phyloP scores from a whole-genome alignment of 345 rosid genomes.

The Adansonia digitata region DNA sequence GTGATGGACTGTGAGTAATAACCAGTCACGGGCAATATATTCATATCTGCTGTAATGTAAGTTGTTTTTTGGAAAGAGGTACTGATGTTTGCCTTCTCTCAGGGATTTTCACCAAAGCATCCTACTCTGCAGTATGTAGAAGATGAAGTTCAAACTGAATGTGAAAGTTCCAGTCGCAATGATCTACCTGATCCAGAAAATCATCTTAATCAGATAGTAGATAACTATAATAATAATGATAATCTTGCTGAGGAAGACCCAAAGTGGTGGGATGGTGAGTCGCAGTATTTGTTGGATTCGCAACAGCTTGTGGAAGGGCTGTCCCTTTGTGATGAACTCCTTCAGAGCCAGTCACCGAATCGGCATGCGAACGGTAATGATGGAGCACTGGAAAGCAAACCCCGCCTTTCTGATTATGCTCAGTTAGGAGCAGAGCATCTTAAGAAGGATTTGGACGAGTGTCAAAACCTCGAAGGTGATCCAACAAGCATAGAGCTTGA shows the following conservation, averaged over 20 bases:
- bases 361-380: slow-evolving; percentile 42
- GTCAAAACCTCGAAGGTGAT: slow-evolving; percentile 66
- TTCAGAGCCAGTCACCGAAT: slow-evolving; percentile 71
- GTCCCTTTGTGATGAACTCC: slow-evolving; percentile 76
- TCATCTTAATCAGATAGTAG: slow-evolving; percentile 24
- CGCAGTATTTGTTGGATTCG: slow-evolving; percentile 66
- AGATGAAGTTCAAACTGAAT: slow-evolving; percentile 38
- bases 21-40: neutral
- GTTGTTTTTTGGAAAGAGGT: neutral
- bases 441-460: slow-evolving; percentile 85
- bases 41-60: neutral
- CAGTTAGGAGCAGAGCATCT: slow-evolving; percentile 63
- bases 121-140: slow-evolving; percentile 31
- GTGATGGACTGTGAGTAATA: neutral
- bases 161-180: slow-evolving; percentile 19
- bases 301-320: slow-evolving; percentile 95
- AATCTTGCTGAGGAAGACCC: slow-evolving; percentile 45
- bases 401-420: slow-evolving; percentile 72
- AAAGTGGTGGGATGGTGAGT: slow-evolving; percentile 82
- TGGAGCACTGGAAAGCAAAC: slow-evolving; percentile 29
- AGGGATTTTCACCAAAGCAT: slow-evolving; percentile 21
- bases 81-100: neutral
- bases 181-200: slow-evolving; percentile 25
- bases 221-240: slow-evolving; percentile 21
- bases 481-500: slow-evolving; percentile 78